Evolutionary conservation across 805 yeast species (phyloP).

Genomic region (Yarrowia divulgata): DNA sequence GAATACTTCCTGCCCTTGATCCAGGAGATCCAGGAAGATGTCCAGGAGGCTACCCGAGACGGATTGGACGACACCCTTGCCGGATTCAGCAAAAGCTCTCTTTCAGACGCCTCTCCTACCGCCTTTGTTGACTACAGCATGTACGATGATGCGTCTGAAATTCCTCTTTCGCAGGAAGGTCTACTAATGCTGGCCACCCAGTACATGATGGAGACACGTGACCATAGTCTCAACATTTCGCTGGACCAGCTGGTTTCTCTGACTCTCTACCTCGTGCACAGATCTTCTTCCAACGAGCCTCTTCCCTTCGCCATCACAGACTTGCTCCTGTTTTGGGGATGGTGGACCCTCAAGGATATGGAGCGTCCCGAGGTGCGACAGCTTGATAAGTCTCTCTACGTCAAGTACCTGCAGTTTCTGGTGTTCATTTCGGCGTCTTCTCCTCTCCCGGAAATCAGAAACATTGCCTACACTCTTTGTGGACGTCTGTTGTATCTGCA

Average conservation of each 20-base stretch:
- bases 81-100: conserved; percentile 18
- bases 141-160: conserved; percentile 17
- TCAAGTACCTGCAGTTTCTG: conserved; percentile 55
- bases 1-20: conserved; percentile 10
- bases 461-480: conserved; percentile 64
- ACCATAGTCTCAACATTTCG: conserved; percentile 15
- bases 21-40: conserved; percentile 17
- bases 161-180: conserved; percentile 49
- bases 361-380: conserved; percentile 45
- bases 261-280: conserved; percentile 14
- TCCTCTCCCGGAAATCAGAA: conserved; percentile 52
- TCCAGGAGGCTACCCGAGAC: conserved; percentile 11
- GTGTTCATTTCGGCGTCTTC: conserved; percentile 52
- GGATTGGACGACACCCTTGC: conserved; percentile 18
- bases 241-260: conserved; percentile 12
- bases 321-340: conserved; percentile 50
- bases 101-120: conserved; percentile 22
- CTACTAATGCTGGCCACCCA: conserved; percentile 49
- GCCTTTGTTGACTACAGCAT: conserved; percentile 31
- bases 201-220: conserved; percentile 46
- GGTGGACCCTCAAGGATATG: conserved; percentile 46
- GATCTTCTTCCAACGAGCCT: conserved; percentile 43
- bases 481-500: conserved; percentile 67
- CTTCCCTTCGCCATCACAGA: conserved; percentile 50
- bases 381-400: conserved; percentile 50